These are phyloP conservation scores for Claviceps paspali DNA, from an alignment of 2,329 filamentous ascomycete species.

Conservation along the genomic window DNA sequence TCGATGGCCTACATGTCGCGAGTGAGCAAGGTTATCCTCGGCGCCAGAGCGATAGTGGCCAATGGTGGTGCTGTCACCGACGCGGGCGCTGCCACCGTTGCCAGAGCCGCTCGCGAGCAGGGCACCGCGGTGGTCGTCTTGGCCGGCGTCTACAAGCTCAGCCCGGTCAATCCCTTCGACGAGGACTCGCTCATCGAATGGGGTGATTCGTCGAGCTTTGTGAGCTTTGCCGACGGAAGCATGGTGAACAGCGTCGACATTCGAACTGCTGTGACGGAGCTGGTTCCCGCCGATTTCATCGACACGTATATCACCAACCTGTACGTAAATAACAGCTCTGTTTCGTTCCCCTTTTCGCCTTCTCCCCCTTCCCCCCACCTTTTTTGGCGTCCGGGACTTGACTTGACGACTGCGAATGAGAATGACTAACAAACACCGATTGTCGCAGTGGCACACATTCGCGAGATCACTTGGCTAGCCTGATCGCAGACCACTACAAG, in stretches of 20 bases:
- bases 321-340: constrained; percentile 25
- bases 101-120: constrained; percentile 69
- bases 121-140: constrained; percentile 77
- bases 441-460: constrained; percentile 46
- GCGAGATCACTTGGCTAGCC: constrained; percentile 55
- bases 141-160: constrained; percentile 85
- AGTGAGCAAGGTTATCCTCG: constrained; percentile 88
- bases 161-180: constrained; percentile 75
- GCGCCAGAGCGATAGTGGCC: constrained; percentile 72
- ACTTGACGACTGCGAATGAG: neutral
- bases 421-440: neutral
- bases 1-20: constrained; percentile 89
- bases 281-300: constrained; percentile 60
- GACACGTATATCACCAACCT: constrained; percentile 74
- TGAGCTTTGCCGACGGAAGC: constrained; percentile 63
- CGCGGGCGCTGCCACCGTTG: constrained; percentile 69
- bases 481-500: constrained; percentile 64
- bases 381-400: too few species aligned
- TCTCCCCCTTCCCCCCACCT: too few species aligned
- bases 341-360: constrained; percentile 1
- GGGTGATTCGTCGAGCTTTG: constrained; percentile 62
- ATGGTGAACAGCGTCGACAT: constrained; percentile 67
- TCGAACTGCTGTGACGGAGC: constrained; percentile 67
- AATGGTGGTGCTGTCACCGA: constrained; percentile 78
- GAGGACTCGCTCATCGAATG: constrained; percentile 73